Percentiles rank a stretch among this genome's conserved stretches.
Evolutionary conservation across 495 filamentous ascomycete genomes (phyloP).

Genomic region (Bacidia gigantensis): DNA sequence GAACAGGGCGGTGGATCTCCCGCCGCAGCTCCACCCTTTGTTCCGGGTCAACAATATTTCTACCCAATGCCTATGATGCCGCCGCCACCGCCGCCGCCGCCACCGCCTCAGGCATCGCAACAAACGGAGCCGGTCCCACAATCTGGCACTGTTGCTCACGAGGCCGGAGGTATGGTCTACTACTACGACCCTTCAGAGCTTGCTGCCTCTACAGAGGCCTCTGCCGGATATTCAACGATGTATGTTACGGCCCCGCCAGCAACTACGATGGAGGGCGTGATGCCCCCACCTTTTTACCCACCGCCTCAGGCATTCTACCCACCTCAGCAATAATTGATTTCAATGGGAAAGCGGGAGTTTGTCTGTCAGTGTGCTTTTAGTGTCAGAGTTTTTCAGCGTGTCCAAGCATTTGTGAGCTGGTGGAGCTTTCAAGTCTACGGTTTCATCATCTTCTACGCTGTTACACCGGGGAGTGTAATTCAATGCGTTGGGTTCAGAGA

Average conservation of each 20-base stretch:
- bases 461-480: too few relatives aligned
- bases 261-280: conserved; percentile 1
- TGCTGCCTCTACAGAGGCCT: conserved; percentile 35
- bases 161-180: conserved; percentile 89
- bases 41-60: conserved; percentile 36
- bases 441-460: too few relatives aligned
- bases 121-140: conserved; percentile 37
- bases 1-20: conserved; percentile 35
- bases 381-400: conserved; percentile 19
- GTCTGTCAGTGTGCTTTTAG: not conserved
- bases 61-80: conserved; percentile 27
- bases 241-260: conserved; percentile 17
- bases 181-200: conserved; percentile 75
- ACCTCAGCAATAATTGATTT: conserved; percentile 6
- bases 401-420: conserved; percentile 17
- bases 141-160: conserved; percentile 69
- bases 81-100: conserved; percentile 28
- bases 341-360: conserved; percentile 1
- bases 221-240: conserved; percentile 33
- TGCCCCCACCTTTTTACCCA: conserved; percentile 48
- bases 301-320: conserved; percentile 67
- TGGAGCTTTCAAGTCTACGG: too few relatives aligned
- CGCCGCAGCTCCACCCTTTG: conserved; percentile 41
- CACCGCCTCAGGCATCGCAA: too few relatives aligned
- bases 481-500: not conserved